Percentiles rank a stretch among this genome's conserved stretches.
Evolutionary conservation across 2,329 filamentous ascomycete species (phyloP).

Genomic region (Davidsoniella eucalypti): DNA sequence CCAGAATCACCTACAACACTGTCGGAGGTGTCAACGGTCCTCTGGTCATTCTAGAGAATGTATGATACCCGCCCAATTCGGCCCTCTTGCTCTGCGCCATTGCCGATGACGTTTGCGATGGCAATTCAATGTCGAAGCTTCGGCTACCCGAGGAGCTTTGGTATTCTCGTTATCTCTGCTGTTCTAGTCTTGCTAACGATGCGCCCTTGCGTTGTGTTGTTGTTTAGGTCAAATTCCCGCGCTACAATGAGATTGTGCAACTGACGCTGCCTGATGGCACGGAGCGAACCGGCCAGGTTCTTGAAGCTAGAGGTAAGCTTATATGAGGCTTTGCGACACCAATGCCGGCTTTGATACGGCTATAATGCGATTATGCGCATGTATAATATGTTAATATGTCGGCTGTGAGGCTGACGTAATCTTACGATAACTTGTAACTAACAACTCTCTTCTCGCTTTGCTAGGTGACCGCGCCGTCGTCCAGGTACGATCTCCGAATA

Average conservation of each 20-base stretch:
- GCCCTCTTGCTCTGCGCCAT: background rate
- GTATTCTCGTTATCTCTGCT: background rate
- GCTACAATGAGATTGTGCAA: slow-evolving; percentile 95
- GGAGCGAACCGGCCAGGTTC: slow-evolving; percentile 81
- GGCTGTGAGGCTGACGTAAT: slow-evolving; percentile 6
- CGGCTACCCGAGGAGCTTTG: background rate
- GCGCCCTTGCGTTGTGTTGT: background rate
- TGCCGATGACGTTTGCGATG: background rate
- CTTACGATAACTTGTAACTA: slow-evolving; percentile 14
- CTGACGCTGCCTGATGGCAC: slow-evolving; percentile 92
- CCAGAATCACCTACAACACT: slow-evolving; percentile 82
- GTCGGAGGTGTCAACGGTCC: slow-evolving; percentile 96
- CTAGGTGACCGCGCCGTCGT: slow-evolving; percentile 84
- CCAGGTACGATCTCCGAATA: slow-evolving; percentile 43
- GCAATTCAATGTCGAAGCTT: no score
- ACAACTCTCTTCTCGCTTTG: background rate
- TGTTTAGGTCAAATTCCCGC: slow-evolving; percentile 83
- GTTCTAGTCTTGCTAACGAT: slow-evolving; percentile 1
- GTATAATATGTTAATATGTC: background rate
- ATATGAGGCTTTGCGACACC: background rate
- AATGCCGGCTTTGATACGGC: background rate
- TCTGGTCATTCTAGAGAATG: slow-evolving; percentile 93
- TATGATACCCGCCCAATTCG: slow-evolving; percentile 22
- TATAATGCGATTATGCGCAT: background rate
- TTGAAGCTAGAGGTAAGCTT: slow-evolving; percentile 79